Evolutionary conservation across 2,329 filamentous ascomycete species (phyloP), one percentile per base, ranked within the genome.

Genomic region (Fusarium algeriense): DNA sequence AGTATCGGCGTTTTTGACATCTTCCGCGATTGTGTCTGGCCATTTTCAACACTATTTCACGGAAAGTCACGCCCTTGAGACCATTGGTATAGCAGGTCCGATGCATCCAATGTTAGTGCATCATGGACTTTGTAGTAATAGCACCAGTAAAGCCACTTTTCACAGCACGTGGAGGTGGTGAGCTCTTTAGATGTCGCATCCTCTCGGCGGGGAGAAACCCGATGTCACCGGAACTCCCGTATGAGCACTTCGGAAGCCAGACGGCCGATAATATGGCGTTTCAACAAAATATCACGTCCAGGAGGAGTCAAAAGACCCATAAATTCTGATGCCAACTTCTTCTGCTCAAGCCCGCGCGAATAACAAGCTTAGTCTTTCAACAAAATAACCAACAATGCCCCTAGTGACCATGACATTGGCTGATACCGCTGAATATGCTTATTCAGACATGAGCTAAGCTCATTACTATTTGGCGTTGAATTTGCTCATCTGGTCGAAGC

Each of bases 141-240:
- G 53, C 32, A 15, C 56, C 35, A 28, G 37, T 60, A 7, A 60
- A 59, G 58, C 37, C 56, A 44, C 40, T 60, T 44, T 45, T 30
- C 14, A 52, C 41, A 40, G 57, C 57, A 73, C 67, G 70, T 72
- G 70, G 70, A 60, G 20, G 34, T 68, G 48, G 44, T 59, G 56
- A 48, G 50, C 8, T 30, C 30, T 30, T n/a, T 32, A 53, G 14
- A 53, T 60, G 46, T 55, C 54, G 50, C 44, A 37, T 38, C 44
- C 11, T 23, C 48, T 70, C 46, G 45, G 62, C 61, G 66, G 70
- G 50, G 57, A 73, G 70, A 73, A 73, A 44, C 38, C 70, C 70
- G 70, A 70, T 34, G 11, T 17, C 58, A 48, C 65, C 64, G 56
- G 48, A 49, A 54, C 46, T 50, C 50, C 49, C 55, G 43, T 38